Evolutionary conservation across 768 basidiomycete genomes (phyloP).

Genomic region (Artomyces pyxidatus): DNA sequence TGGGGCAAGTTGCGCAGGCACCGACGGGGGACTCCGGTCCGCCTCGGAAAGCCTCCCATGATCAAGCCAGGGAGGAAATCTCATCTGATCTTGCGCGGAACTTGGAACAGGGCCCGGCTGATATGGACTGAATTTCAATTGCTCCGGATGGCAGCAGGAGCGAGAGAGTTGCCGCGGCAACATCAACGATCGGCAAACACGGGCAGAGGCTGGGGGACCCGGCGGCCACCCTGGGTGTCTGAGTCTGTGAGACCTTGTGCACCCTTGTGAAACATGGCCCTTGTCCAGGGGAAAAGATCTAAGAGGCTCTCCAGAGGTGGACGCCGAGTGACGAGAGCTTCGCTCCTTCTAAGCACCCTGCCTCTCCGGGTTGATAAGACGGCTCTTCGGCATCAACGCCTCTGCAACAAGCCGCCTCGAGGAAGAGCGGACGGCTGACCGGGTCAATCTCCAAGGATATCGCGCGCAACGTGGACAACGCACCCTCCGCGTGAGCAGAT

Average conservation of each 20-base stretch:
- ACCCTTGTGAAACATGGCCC: background rate
- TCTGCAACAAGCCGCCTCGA: background rate
- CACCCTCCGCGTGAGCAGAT: background rate
- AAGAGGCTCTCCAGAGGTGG: too few species aligned
- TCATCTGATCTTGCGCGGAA: background rate
- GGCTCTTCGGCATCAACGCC: background rate
- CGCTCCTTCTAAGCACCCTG: background rate
- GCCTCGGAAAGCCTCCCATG: conserved; percentile 5
- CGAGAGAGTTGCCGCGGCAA: conserved; percentile 16
- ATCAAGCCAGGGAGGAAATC: conserved; percentile 2
- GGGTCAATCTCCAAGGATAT: background rate
- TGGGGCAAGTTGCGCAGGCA: conserved; percentile 10
- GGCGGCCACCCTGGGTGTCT: background rate
- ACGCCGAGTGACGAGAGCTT: too few species aligned
- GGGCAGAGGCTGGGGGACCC: conserved; percentile 9
- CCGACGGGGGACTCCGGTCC: conserved; percentile 13
- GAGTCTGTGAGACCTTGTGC: background rate
- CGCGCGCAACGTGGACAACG: background rate
- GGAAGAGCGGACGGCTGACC: background rate
- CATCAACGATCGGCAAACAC: conserved; percentile 16
- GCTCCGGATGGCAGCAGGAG: conserved; percentile 6
- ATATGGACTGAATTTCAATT: conserved; percentile 6
- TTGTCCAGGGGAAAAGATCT: background rate
- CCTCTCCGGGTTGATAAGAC: background rate
- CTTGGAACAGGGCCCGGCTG: conserved; percentile 2